Evolutionary conservation across 805 yeast genomes (phyloP), one percentile per base, ranked within the genome.

Genomic region (Candida parachauliodes): DNA sequence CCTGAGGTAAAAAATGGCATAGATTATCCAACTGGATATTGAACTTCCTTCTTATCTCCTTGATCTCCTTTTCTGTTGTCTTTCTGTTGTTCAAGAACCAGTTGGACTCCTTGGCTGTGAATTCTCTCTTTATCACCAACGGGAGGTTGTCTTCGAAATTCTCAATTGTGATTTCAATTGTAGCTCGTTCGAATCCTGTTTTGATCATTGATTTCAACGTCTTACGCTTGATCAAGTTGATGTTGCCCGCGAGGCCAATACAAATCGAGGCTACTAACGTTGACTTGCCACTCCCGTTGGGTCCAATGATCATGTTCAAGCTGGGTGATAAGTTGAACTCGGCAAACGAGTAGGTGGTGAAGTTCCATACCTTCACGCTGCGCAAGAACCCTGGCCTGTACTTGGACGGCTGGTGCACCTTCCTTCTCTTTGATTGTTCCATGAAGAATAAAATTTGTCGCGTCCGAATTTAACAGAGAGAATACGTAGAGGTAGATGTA

Each of bases 1-100:
- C 98, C 55, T 93, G 99, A 0, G 98, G 96, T 39, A 93, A 65
- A 52, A 93, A 93, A 55, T 91, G 97, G 53, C 98, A 89, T 34
- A 91, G 68, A 55, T 91, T 93, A 54, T 88, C 94, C 40, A 93
- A 68, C 53, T 93, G 98, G 42, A 93, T 83, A 52, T 84, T 84
- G 44, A 79, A 71, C 2, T 52, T 52, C 15, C 60, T 55, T 19
- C 83, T 64, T 0, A 72, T 28, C 3, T 59, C 58, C 40, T 66
- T 72, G 3, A 88, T 71, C 4, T 52, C 54, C 9, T 48, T 45
- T 41, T 81, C 87, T 3, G 62, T 59, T 0, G 65, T 51, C 1
- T 50, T 41, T 14, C 39, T 43, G 9, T 60, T 65, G 50, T 84
- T 69, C 8, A 83, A 44, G 5, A 39, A 55, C 79, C 85, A 85